phyloP scores from a whole-genome alignment of 345 rosid genomes.

The Schrenkiella parvula region DNA sequence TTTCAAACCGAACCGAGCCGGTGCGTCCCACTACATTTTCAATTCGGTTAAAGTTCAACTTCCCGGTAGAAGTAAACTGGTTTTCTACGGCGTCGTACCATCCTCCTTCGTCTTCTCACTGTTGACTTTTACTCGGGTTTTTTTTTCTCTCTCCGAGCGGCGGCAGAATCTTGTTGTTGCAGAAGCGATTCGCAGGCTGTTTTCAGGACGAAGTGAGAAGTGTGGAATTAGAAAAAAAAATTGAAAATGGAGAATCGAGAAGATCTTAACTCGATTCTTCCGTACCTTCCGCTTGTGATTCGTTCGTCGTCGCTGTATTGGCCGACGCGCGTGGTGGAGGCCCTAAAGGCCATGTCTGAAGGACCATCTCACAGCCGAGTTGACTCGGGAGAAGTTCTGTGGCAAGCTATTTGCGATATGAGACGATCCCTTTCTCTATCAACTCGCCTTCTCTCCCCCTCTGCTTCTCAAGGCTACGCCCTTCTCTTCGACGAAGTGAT shows the following conservation, averaged over 20 bases:
- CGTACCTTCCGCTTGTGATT: slow-evolving; percentile 45
- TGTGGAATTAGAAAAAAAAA: not conserved
- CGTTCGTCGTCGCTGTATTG: slow-evolving; percentile 56
- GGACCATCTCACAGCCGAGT: slow-evolving; percentile 65
- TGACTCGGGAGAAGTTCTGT: slow-evolving; percentile 58
- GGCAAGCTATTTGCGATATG: slow-evolving; percentile 50
- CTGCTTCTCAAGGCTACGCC: slow-evolving; percentile 50
- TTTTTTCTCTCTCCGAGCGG: not conserved
- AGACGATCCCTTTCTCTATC: slow-evolving; percentile 46
- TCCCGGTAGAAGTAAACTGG: not conserved
- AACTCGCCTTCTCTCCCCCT: slow-evolving; percentile 40
- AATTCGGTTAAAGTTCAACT: not conserved
- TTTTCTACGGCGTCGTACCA: not conserved
- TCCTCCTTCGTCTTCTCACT: not conserved
- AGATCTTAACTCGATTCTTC: slow-evolving; percentile 52
- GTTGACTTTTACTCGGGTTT: not conserved
- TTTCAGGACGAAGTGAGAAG: not conserved
- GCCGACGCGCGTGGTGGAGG: slow-evolving; percentile 63
- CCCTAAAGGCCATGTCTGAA: slow-evolving; percentile 51
- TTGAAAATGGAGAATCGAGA: slow-evolving; percentile 48
- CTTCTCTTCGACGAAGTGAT: slow-evolving; percentile 68
- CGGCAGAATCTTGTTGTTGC: slow-evolving; percentile 4
- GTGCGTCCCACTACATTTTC: not conserved
- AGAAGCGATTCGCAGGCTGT: slow-evolving; percentile 9
- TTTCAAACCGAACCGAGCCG: slow-evolving; percentile 1